phyloP scores from a whole-genome alignment of 2,329 filamentous ascomycete species.

The Fusarium multiceps region DNA sequence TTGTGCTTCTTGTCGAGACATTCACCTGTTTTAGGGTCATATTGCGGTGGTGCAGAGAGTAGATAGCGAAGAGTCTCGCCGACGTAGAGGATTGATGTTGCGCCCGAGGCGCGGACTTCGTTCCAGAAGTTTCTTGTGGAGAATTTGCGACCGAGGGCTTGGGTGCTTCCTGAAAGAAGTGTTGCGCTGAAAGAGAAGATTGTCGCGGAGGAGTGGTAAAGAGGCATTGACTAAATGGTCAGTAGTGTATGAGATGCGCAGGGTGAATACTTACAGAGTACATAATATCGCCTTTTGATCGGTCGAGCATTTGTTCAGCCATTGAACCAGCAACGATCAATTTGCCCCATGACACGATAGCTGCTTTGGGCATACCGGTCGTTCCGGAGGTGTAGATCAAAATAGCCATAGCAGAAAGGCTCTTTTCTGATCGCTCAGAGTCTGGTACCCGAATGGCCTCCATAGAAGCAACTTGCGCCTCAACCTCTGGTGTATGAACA shows the following conservation, averaged over 20 bases:
- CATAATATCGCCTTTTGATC: conserved; percentile 74
- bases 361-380: conserved; percentile 84
- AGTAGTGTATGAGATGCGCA: background rate
- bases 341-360: conserved; percentile 80
- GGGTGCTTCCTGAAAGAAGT: conserved; percentile 70
- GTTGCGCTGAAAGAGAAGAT: conserved; percentile 74
- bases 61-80: conserved; percentile 89
- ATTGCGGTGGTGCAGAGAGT: conserved; percentile 71
- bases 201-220: conserved; percentile 85
- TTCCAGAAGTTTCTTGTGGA: conserved; percentile 81
- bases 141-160: conserved; percentile 81
- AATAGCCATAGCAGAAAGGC: conserved; percentile 69
- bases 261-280: conserved; percentile 70
- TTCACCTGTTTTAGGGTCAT: conserved; percentile 72
- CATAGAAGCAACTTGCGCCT: conserved; percentile 64
- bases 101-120: conserved; percentile 75
- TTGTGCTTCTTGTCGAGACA: conserved; percentile 77
- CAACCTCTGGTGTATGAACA: conserved; percentile 68
- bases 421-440: conserved; percentile 62
- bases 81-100: conserved; percentile 87
- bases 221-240: conserved; percentile 76
- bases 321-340: conserved; percentile 59
- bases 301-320: conserved; percentile 61
- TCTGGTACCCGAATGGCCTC: conserved; percentile 69
- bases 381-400: conserved; percentile 90